phyloP scores from a whole-genome alignment of 176 grass and related monocot species.

The Miscanthus lutarioriparius region DNA sequence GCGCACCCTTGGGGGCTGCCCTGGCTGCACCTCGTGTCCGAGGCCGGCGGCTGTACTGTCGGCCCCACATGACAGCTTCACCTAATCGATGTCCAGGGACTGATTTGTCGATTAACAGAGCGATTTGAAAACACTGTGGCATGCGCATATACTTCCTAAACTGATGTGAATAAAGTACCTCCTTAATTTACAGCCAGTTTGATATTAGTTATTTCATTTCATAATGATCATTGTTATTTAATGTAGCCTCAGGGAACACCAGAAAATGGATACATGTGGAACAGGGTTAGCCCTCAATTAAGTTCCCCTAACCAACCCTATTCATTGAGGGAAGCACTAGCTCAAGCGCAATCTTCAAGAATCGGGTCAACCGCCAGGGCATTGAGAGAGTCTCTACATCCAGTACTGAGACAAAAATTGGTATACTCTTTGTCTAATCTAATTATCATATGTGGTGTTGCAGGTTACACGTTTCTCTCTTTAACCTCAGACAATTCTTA shows the following conservation, averaged over 20 bases:
- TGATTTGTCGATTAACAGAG: neutral
- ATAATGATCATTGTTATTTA: constrained; percentile 32
- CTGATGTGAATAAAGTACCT: constrained; percentile 15
- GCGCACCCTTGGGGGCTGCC: no score
- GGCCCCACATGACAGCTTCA: no score
- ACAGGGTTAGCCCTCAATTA: constrained; percentile 90
- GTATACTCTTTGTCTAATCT: constrained; percentile 43
- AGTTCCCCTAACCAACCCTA: constrained; percentile 97
- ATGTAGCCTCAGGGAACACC: constrained; percentile 85
- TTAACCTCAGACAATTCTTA: constrained; percentile 37
- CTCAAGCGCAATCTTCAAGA: constrained; percentile 97
- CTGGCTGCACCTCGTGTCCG: no score
- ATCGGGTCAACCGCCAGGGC: constrained; percentile 85
- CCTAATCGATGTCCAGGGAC: neutral
- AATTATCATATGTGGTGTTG: constrained; percentile 24
- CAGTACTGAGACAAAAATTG: constrained; percentile 91
- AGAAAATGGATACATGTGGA: constrained; percentile 98
- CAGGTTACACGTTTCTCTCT: neutral
- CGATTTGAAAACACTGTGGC: neutral
- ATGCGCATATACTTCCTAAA: constrained; percentile 15
- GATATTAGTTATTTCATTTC: constrained; percentile 13
- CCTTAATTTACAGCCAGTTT: constrained; percentile 6
- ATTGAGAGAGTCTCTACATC: constrained; percentile 91
- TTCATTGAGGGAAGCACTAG: constrained; percentile 97
- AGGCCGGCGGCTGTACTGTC: no score